Percentiles rank a stretch among this genome's conserved stretches.
These are phyloP conservation scores for Solanum bulbocastanum DNA, from an alignment of 257 asterid genomes.

Conservation along the genomic window DNA sequence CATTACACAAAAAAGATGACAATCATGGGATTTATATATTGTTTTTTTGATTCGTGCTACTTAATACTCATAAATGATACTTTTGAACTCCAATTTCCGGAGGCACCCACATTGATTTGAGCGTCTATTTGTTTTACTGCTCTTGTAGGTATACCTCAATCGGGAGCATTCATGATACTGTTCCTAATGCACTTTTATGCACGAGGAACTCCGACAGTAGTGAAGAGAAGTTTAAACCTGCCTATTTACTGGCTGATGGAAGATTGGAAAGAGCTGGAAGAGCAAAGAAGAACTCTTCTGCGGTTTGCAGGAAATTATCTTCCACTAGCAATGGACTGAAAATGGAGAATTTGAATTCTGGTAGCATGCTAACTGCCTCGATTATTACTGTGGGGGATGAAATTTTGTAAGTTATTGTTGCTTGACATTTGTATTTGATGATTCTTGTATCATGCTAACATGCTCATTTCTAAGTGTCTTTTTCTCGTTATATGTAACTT, in stretches of 20 bases:
- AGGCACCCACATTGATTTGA: neutral
- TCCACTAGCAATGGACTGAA: slow-evolving; percentile 46
- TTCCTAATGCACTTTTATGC: slow-evolving; percentile 66
- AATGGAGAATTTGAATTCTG: slow-evolving; percentile 23
- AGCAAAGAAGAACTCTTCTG: slow-evolving; percentile 43
- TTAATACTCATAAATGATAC: neutral
- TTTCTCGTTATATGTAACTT: neutral
- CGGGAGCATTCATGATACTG: slow-evolving; percentile 92
- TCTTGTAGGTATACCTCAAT: slow-evolving; percentile 80
- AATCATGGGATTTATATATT: neutral
- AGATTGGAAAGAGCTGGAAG: slow-evolving; percentile 95
- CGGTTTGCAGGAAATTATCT: slow-evolving; percentile 17
- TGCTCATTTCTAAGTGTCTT: neutral
- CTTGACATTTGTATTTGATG: neutral
- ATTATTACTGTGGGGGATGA: slow-evolving; percentile 81
- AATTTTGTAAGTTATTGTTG: slow-evolving; percentile 62
- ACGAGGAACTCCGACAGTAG: slow-evolving; percentile 22
- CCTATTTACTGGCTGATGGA: slow-evolving; percentile 82
- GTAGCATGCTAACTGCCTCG: slow-evolving; percentile 52
- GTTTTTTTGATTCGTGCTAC: neutral
- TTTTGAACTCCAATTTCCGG: neutral
- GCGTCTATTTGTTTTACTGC: neutral
- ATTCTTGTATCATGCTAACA: neutral
- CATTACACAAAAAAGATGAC: neutral
- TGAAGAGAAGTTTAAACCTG: slow-evolving; percentile 63